These are phyloP conservation scores for Cladorrhinum sp. DNA, from an alignment of 2,329 filamentous ascomycete species.

Conservation along the genomic window DNA sequence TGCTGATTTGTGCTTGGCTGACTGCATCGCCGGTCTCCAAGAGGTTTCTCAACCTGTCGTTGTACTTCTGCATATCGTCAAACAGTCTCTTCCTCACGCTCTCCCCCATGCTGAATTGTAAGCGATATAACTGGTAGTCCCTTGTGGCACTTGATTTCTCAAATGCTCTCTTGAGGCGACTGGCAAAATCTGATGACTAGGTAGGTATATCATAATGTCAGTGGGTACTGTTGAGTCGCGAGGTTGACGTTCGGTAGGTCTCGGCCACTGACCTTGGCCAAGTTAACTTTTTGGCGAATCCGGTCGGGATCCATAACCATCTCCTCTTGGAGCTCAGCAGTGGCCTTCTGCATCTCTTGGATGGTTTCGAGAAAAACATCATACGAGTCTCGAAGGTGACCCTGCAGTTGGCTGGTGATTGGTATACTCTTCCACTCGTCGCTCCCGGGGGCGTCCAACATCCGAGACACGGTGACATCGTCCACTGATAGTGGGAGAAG, in stretches of 20 bases:
- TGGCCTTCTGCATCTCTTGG: slow-evolving; percentile 9
- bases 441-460: slow-evolving; percentile 23
- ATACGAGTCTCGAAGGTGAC: slow-evolving; percentile 18
- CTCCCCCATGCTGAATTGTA: slow-evolving; percentile 28
- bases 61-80: slow-evolving; percentile 22
- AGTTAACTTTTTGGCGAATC: background rate
- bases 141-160: slow-evolving; percentile 10
- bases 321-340: slow-evolving; percentile 24
- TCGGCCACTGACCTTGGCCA: no score
- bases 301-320: slow-evolving; percentile 18
- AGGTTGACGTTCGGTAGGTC: no score
- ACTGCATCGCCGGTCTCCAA: slow-evolving; percentile 20
- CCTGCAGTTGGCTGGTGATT: slow-evolving; percentile 13
- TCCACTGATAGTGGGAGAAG: slow-evolving; percentile 25
- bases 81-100: slow-evolving; percentile 25
- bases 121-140: slow-evolving; percentile 19
- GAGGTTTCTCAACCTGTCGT: slow-evolving; percentile 26
- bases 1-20: background rate
- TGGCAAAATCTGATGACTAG: background rate
- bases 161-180: background rate
- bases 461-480: slow-evolving; percentile 17
- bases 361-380: no score
- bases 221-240: no score
- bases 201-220: background rate
- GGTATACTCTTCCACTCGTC: slow-evolving; percentile 21